A percentile compares a stretch with the other conserved stretches of the same genome.
Conservation (phyloP, 148 eudicot species). For the Camellia sinensis region DNA sequence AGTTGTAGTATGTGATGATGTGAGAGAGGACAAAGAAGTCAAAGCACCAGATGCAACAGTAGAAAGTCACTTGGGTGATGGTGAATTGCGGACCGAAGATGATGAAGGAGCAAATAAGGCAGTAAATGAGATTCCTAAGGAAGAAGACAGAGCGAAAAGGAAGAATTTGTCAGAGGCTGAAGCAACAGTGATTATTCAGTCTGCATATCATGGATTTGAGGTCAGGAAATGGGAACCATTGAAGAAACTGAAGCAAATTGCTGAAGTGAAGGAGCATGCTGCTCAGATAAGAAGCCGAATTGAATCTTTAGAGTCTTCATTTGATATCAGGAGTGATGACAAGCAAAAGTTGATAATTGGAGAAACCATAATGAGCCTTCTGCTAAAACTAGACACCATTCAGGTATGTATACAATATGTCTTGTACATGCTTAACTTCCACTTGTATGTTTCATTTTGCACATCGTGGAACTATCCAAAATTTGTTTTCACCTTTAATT, state of each 20-base stretch:
- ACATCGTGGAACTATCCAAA: too few relatives aligned
- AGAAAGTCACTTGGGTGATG: slow-evolving; percentile 14
- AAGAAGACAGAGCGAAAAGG: slow-evolving; percentile 13
- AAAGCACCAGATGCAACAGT: neutral
- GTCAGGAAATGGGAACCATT: slow-evolving; percentile 63
- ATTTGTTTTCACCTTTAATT: too few relatives aligned
- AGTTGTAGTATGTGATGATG: neutral
- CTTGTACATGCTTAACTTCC: neutral
- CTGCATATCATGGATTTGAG: slow-evolving; percentile 66
- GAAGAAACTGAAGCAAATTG: slow-evolving; percentile 67
- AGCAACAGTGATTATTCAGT: slow-evolving; percentile 63
- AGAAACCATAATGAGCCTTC: slow-evolving; percentile 65
- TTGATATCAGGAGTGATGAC: slow-evolving; percentile 13
- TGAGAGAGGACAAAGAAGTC: neutral
- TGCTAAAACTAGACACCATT: slow-evolving; percentile 67
- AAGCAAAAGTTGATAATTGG: slow-evolving; percentile 45
- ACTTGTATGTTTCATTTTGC: too few relatives aligned
- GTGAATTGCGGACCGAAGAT: neutral
- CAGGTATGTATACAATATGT: slow-evolving; percentile 47
- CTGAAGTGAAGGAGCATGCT: slow-evolving; percentile 37
- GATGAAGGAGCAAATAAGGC: slow-evolving; percentile 11
- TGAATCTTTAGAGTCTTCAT: slow-evolving; percentile 40
- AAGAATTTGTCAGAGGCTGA: slow-evolving; percentile 46
- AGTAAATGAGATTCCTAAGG: slow-evolving; percentile 13
- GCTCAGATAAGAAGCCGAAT: slow-evolving; percentile 29